Conservation (phyloP, 176 grass and related monocot species). For the Zizania latifolia region DNA sequence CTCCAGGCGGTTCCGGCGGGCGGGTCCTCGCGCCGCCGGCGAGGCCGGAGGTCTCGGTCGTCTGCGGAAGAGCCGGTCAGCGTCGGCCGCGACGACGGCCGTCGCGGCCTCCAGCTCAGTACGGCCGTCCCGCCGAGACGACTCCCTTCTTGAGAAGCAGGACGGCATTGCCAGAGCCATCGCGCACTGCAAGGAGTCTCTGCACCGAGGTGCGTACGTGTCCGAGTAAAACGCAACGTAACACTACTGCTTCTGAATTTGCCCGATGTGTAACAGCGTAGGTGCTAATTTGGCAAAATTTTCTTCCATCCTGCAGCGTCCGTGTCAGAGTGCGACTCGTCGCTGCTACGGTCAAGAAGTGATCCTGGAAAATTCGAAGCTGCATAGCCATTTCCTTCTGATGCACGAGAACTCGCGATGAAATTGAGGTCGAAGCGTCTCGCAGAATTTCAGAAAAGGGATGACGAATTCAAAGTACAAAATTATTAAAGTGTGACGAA, state of each 20-base stretch:
- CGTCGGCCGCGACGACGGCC: conserved; percentile 35
- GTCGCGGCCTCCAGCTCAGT: not conserved
- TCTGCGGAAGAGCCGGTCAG: conserved; percentile 62
- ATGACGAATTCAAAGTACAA: not conserved
- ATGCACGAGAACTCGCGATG: conserved; percentile 15
- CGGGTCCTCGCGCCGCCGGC: not conserved
- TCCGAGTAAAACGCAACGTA: too few relatives aligned
- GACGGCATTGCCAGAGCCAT: conserved; percentile 95
- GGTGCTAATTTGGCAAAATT: not conserved
- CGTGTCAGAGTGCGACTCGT: conserved; percentile 36
- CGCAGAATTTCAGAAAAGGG: not conserved
- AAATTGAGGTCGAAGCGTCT: conserved; percentile 19
- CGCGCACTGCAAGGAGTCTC: conserved; percentile 91
- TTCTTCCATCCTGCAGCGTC: not conserved
- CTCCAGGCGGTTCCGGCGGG: conserved; percentile 42
- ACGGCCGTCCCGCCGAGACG: conserved; percentile 38
- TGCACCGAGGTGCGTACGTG: conserved; percentile 35
- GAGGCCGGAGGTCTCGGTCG: conserved; percentile 17
- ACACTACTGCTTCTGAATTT: not conserved
- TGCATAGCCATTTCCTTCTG: not conserved
- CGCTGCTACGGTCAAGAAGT: conserved; percentile 59
- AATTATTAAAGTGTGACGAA: not conserved
- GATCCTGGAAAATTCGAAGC: conserved; percentile 47
- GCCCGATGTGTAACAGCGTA: too few relatives aligned
- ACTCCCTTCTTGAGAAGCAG: conserved; percentile 65